These are phyloP conservation scores for Mucor irregularis DNA, from an alignment of 371 early-diverging fungal species.

Conservation along the genomic window DNA sequence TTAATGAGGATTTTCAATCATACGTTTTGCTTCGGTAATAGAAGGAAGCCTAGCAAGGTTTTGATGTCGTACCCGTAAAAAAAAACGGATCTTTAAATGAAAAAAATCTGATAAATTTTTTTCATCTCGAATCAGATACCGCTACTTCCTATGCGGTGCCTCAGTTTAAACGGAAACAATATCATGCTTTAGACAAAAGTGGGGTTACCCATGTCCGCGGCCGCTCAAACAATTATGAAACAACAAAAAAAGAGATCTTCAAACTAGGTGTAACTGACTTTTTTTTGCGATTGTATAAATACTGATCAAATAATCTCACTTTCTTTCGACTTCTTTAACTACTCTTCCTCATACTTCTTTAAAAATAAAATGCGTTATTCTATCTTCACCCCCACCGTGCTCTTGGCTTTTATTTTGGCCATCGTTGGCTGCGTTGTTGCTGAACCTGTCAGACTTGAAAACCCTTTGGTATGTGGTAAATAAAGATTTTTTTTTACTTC, in stretches of 20 bases:
- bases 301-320: neutral
- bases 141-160: neutral
- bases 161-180: neutral
- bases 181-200: neutral
- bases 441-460: neutral
- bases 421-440: neutral
- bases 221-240: neutral
- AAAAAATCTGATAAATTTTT: constrained; percentile 3
- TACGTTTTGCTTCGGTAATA: neutral
- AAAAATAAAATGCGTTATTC: constrained; percentile 8
- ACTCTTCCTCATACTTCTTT: neutral
- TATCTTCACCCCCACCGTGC: neutral
- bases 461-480: neutral
- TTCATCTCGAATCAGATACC: constrained; percentile 5
- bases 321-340: neutral
- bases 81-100: constrained; percentile 7
- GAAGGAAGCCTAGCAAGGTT: no score
- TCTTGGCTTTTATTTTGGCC: constrained; percentile 2
- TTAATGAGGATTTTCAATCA: neutral
- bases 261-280: neutral
- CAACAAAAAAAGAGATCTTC: neutral
- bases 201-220: constrained; percentile 11
- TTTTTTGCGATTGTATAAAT: neutral
- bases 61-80: neutral
- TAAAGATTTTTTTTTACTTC: neutral